A percentile compares a stretch with the other conserved stretches of the same genome.
Evolutionary conservation across 2,329 filamentous ascomycete species (phyloP).

Genomic region (Cordyceps militaris): DNA sequence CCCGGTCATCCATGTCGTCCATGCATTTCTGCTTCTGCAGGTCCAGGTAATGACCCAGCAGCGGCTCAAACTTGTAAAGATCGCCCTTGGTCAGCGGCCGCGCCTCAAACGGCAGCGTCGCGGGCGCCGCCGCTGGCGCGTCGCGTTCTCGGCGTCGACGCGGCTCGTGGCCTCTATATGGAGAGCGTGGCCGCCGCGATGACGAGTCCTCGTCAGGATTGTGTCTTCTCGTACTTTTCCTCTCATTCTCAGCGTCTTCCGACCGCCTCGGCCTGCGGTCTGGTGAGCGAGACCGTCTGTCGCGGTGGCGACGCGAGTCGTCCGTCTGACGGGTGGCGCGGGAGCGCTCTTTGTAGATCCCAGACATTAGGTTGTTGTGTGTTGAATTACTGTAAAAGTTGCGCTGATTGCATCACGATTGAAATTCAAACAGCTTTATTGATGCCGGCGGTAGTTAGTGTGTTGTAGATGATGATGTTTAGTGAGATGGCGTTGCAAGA

Average conservation of each 20-base stretch:
- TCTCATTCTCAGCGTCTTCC: not conserved
- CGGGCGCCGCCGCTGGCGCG: not conserved
- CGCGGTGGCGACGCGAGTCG: slow-evolving; percentile 5
- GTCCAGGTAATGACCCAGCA: slow-evolving; percentile 80
- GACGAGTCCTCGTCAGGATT: not conserved
- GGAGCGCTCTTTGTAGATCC: not conserved
- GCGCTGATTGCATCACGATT: not conserved
- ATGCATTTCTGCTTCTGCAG: slow-evolving; percentile 75
- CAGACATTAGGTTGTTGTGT: not conserved
- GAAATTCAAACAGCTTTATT: not conserved
- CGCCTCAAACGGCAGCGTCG: slow-evolving; percentile 57
- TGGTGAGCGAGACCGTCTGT: slow-evolving; percentile 13
- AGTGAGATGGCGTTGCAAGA: not conserved
- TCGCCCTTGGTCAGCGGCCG: slow-evolving; percentile 62
- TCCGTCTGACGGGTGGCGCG: not conserved
- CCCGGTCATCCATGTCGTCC: slow-evolving; percentile 62
- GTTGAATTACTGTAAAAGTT: too few relatives aligned
- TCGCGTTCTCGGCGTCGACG: slow-evolving; percentile 13
- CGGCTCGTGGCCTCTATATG: slow-evolving; percentile 8
- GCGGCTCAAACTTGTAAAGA: slow-evolving; percentile 54
- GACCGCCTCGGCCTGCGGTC: slow-evolving; percentile 13
- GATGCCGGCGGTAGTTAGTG: not conserved
- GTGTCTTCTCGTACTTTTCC: slow-evolving; percentile 8
- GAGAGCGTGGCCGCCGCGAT: slow-evolving; percentile 11
- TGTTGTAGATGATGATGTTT: not conserved